Base-by-base conservation (phyloP, 805 yeast genomes). In the Komagataella kurtzmanii region DNA sequence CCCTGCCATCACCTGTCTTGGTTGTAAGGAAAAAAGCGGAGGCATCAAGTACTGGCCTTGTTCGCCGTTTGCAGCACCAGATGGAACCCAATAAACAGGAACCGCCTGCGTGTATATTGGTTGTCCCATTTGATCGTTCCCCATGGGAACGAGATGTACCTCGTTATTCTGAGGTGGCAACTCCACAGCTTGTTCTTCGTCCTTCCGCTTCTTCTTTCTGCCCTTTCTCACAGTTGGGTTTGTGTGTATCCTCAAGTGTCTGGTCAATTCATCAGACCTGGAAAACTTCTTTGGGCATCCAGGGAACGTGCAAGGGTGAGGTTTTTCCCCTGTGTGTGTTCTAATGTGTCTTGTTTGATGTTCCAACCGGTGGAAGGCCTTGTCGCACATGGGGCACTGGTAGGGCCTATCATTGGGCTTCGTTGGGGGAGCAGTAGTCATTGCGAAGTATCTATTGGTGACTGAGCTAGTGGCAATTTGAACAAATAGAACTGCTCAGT, bases 321-420 rank as follows among this genome's bases (percentile, higher is more conserved):
- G 96, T 64, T 88, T 86, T 64, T 88, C 96, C 49, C 97, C 97
- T 0, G 97, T 88, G 68, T 88, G 96, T 7, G 96, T 88, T 53
- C 96, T 73, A 58, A 89, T 84, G 64, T 88, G 97, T 57, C 97
- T 76, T 10, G 95, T 88, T 63, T 87, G 95, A 65, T 88, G 97
- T 65, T 88, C 97, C 49, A 88, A 70, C 54, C 96, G 75, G 65
- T 87, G 91, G 64, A 88, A 88, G 7, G 95, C 88, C 68, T 88
- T 86, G 50, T 79, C 81, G 66, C 97, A 88, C 59, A 85, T 72
- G 18, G 90, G 83, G 61, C 97, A 88, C 59, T 81, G 80, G 72
- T 85, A 89, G 2, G 96, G 97, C 56, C 95, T 61, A 23, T 49
- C 51, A 5, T 21, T 40, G 12, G 45, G 17, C 36, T 17, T 17